A percentile compares a stretch with the other conserved stretches of the same genome.
phyloP scores from a whole-genome alignment of 345 rosid species.

The Eucalyptus brandiana region DNA sequence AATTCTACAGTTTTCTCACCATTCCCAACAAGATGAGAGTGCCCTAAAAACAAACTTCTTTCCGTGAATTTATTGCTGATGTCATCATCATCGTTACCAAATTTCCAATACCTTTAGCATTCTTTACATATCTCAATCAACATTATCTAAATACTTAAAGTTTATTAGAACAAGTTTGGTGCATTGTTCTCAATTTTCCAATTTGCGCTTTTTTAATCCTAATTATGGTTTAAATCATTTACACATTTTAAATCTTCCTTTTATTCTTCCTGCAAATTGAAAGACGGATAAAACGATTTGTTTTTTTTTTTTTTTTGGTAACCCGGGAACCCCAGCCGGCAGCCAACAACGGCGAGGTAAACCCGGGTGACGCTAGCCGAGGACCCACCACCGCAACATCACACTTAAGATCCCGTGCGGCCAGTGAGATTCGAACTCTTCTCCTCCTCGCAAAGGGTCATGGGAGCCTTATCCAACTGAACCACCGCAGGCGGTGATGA shows the following conservation, averaged over 20 bases:
- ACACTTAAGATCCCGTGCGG: too few species aligned
- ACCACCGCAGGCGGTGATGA: too few species aligned
- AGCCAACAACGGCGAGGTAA: too few species aligned
- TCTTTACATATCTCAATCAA: not conserved
- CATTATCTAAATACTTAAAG: not conserved
- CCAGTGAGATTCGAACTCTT: too few species aligned
- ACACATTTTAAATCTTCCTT: not conserved
- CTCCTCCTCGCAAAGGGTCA: too few species aligned
- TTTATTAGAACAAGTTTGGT: not conserved
- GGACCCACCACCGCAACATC: too few species aligned
- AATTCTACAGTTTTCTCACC: not conserved
- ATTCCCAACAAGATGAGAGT: not conserved
- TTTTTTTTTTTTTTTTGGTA: too few species aligned
- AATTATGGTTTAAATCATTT: not conserved
- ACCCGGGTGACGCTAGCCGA: too few species aligned
- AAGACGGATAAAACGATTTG: not conserved
- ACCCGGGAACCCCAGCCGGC: too few species aligned
- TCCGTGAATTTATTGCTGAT: not conserved
- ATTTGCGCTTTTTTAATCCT: not conserved
- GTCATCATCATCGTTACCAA: not conserved
- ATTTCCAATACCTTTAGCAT: not conserved
- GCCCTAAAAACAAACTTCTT: not conserved
- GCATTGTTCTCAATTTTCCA: not conserved
- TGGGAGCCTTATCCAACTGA: too few species aligned
- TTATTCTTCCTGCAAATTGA: not conserved